Percentiles rank a stretch among this genome's conserved stretches.
These are phyloP conservation scores for Penicillium bialowiezense DNA, from an alignment of 495 filamentous ascomycete species.

Conservation along the genomic window DNA sequence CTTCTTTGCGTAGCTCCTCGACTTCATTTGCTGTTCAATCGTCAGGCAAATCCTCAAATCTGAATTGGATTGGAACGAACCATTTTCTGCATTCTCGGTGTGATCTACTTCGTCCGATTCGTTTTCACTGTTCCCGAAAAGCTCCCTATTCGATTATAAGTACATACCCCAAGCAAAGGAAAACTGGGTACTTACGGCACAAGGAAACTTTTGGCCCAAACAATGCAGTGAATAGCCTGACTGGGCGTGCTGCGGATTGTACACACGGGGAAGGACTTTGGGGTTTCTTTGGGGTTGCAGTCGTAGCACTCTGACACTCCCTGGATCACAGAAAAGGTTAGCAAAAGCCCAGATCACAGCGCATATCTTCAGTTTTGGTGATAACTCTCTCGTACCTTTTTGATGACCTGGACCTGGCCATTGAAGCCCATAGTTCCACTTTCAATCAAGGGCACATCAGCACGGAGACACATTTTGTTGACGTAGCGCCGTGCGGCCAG, in stretches of 20 bases:
- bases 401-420: slow-evolving; percentile 95
- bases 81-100: slow-evolving; percentile 77
- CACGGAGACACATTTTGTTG: slow-evolving; percentile 95
- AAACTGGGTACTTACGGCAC: slow-evolving; percentile 58
- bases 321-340: slow-evolving; percentile 33
- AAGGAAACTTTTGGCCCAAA: slow-evolving; percentile 98
- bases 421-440: slow-evolving; percentile 98
- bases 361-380: background rate
- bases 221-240: slow-evolving; percentile 97
- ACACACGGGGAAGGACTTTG: slow-evolving; percentile 90
- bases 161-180: too few relatives aligned
- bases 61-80: slow-evolving; percentile 30
- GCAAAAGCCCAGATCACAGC: background rate
- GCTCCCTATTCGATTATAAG: slow-evolving; percentile 51
- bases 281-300: slow-evolving; percentile 81
- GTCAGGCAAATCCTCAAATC: slow-evolving; percentile 18
- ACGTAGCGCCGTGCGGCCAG: slow-evolving; percentile 92
- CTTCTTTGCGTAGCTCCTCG: slow-evolving; percentile 76
- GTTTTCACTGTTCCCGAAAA: slow-evolving; percentile 90
- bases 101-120: slow-evolving; percentile 67
- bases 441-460: slow-evolving; percentile 87
- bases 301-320: slow-evolving; percentile 96
- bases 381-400: slow-evolving; percentile 54
- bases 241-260: slow-evolving; percentile 93
- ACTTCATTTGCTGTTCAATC: slow-evolving; percentile 67